These are phyloP conservation scores for Jamesozyma jinghongensis DNA, from an alignment of 805 yeast species.

Conservation along the genomic window DNA sequence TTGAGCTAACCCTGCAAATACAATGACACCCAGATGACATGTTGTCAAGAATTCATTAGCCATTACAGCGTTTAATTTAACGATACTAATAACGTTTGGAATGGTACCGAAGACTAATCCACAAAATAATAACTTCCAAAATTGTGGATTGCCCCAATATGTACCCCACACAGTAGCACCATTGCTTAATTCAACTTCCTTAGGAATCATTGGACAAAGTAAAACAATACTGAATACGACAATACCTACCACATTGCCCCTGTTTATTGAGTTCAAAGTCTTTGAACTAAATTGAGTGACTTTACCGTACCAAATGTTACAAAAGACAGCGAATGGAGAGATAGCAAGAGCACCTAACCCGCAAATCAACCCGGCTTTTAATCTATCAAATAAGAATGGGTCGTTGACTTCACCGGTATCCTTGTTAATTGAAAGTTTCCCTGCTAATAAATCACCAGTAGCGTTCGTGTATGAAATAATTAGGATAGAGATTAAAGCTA, in stretches of 20 bases:
- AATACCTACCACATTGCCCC: conserved; percentile 11
- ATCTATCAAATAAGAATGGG: conserved; percentile 30
- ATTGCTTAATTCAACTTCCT: neutral
- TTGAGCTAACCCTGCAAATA: conserved; percentile 24
- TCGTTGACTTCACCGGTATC: conserved; percentile 29
- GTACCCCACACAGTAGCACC: neutral
- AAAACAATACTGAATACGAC: conserved; percentile 16
- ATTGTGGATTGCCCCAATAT: neutral
- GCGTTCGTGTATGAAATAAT: conserved; percentile 28
- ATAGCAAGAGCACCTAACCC: conserved; percentile 26
- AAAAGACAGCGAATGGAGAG: conserved; percentile 28
- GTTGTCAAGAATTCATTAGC: conserved; percentile 26
- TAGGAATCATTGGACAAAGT: conserved; percentile 19
- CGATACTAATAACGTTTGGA: conserved; percentile 18
- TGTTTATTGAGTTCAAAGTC: conserved; percentile 1
- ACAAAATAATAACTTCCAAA: conserved; percentile 13
- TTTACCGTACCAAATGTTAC: conserved; percentile 22
- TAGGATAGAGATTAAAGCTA: conserved; percentile 23
- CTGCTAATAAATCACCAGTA: conserved; percentile 26
- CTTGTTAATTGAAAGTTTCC: conserved; percentile 26
- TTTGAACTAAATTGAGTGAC: conserved; percentile 6
- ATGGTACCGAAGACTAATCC: conserved; percentile 20
- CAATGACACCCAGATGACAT: conserved; percentile 21
- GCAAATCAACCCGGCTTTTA: conserved; percentile 27
- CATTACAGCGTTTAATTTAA: conserved; percentile 18